Evolutionary conservation across 768 basidiomycete species (phyloP).

Genomic region (Galerina sulciceps): DNA sequence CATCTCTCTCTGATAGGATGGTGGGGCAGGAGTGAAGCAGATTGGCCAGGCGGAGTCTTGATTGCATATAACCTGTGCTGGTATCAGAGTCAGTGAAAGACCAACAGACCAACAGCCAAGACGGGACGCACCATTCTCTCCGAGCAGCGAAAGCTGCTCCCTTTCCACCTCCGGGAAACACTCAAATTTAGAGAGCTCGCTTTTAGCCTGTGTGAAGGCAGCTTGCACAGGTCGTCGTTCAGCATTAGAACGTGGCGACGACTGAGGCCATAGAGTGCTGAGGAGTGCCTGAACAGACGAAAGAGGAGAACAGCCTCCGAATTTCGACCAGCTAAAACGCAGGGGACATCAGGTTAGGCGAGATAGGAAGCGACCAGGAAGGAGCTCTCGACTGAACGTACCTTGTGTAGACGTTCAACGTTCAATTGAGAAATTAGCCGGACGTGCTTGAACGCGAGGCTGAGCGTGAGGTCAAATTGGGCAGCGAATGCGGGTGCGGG

Average conservation of each 20-base stretch:
- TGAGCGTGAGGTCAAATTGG: no score
- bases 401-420: slow-evolving; percentile 41
- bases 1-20: no score
- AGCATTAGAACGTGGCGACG: neutral
- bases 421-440: no score
- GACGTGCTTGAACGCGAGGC: no score
- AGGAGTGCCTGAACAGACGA: neutral
- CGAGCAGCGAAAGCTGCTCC: slow-evolving; percentile 52
- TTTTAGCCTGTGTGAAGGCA: slow-evolving; percentile 34
- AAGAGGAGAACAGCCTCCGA: slow-evolving; percentile 19
- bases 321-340: slow-evolving; percentile 23
- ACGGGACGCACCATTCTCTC: slow-evolving; percentile 51
- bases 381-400: neutral
- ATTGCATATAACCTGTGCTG: no score
- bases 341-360: neutral
- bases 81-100: no score
- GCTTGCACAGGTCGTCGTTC: no score
- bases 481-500: no score
- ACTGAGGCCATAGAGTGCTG: no score
- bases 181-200: slow-evolving; percentile 44
- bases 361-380: neutral
- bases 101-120: no score
- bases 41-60: no score
- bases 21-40: no score
- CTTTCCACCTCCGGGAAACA: slow-evolving; percentile 54